Base-by-base conservation (phyloP, 2,329 filamentous ascomycete genomes). In the Lachnellula hyalina region DNA sequence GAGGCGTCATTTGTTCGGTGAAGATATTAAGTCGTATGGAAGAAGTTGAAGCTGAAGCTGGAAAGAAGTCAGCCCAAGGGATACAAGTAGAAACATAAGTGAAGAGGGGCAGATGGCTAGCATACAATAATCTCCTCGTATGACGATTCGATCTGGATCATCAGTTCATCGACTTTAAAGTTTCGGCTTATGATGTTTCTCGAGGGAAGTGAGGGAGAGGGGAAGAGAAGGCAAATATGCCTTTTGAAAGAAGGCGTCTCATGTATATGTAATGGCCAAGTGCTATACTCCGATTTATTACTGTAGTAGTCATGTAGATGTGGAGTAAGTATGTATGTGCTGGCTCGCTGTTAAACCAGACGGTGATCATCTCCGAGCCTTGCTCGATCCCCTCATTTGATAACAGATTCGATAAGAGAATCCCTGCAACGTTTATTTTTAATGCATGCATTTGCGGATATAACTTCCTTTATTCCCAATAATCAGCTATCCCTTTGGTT, bases 1-100 rank as follows among this genome's bases (percentile, higher is more conserved):
- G 56, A 21, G 56, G 53, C 44, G 60, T 50, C 63, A 65, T 65
- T 45, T 58, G 19, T 21, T 21, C 19, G 19, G 19, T 21, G 19
- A 21, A 21, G 19, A 2, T 21, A 3, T 21, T 3, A 3, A 3
- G 19, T 21, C 3, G 19, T 21, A 3, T 21, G 19, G 19, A 21
- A 21, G 19, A 21, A 21, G 19, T 3, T 21, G 19, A 21, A n/a
- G n/a, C n/a, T n/a, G n/a, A n/a, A n/a, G n/a, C n/a, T n/a, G n/a
- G n/a, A n/a, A n/a, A n/a, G n/a, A n/a, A n/a, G n/a, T n/a, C 19
- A 21, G 19, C 19, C 19, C 19, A 21, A 21, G 19, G 19, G 19
- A 21, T 21, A 21, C 19, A 21, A 21, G 19, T 21, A 21, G 19
- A 21, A 21, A 21, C 19, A 21, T 21, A 21, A 21, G 19, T 21